Percentiles rank a stretch among this genome's conserved stretches.
phyloP scores from a whole-genome alignment of 352 stramenopile species.

The Phytopythium montanum region DNA sequence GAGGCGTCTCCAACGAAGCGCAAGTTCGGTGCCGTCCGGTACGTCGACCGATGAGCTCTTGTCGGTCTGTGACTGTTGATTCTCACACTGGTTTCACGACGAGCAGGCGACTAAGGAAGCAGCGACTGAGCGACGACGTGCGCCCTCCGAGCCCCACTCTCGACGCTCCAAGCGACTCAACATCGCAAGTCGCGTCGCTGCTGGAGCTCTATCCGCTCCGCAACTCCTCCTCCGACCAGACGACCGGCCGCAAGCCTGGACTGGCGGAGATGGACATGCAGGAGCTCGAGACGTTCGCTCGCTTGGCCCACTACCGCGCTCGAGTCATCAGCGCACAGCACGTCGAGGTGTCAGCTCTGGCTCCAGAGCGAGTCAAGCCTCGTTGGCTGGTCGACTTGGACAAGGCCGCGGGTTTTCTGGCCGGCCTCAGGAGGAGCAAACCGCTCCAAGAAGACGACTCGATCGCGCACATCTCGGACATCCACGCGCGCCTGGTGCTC shows the following conservation, averaged over 20 bases:
- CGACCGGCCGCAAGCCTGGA: conserved; percentile 18
- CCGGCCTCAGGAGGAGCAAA: conserved; percentile 23
- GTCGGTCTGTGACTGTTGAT: neutral
- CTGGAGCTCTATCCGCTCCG: conserved; percentile 46
- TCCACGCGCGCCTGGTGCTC: conserved; percentile 48
- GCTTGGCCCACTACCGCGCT: conserved; percentile 57
- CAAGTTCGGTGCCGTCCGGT: conserved; percentile 24
- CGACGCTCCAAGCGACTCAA: neutral
- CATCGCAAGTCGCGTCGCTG: conserved; percentile 16
- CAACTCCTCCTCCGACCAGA: conserved; percentile 9
- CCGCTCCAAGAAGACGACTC: conserved; percentile 16
- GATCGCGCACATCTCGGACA: conserved; percentile 34
- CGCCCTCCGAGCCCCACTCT: neutral
- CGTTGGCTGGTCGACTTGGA: conserved; percentile 44
- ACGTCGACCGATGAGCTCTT: neutral
- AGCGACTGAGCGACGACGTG: conserved; percentile 15
- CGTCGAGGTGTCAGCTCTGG: conserved; percentile 15
- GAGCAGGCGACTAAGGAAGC: conserved; percentile 14
- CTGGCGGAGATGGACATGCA: conserved; percentile 45
- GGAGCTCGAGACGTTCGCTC: conserved; percentile 44
- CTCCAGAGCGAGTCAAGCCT: conserved; percentile 26
- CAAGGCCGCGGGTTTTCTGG: conserved; percentile 20
- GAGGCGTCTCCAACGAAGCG: conserved; percentile 25
- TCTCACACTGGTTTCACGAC: neutral
- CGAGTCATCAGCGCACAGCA: conserved; percentile 39